Conservation (phyloP, 2,329 filamentous ascomycete species). For the Scleromitrula shiraiana region DNA sequence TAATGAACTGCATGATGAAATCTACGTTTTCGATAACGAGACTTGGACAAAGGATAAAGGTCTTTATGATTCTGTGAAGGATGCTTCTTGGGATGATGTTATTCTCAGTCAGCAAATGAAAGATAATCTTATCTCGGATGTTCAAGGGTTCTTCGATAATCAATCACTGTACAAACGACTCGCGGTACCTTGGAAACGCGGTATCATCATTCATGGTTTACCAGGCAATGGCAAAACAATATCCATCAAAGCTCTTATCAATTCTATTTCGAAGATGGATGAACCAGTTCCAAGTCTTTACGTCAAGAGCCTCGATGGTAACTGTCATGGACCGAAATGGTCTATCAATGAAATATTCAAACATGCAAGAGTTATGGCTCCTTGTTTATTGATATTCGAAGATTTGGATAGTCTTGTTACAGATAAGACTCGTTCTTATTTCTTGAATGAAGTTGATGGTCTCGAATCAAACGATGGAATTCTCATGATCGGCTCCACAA, state of each 20-base stretch:
- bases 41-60: constrained; percentile 53
- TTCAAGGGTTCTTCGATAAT: constrained; percentile 54
- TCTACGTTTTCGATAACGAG: constrained; percentile 58
- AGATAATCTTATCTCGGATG: constrained; percentile 51
- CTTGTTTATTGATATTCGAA: constrained; percentile 65
- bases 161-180: constrained; percentile 49
- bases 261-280: constrained; percentile 45
- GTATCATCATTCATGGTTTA: constrained; percentile 59
- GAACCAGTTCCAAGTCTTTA: constrained; percentile 51
- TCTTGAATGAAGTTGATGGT: constrained; percentile 66
- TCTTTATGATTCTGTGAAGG: constrained; percentile 47
- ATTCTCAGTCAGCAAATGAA: constrained; percentile 61
- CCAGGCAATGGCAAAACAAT: constrained; percentile 66
- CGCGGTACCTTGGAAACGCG: constrained; percentile 62
- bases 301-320: constrained; percentile 45
- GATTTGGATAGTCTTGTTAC: constrained; percentile 61
- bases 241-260: constrained; percentile 63
- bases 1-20: constrained; percentile 51
- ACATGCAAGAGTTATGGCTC: constrained; percentile 53
- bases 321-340: constrained; percentile 43
- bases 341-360: constrained; percentile 46
- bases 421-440: constrained; percentile 54
- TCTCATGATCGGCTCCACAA: constrained; percentile 59
- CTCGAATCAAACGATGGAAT: constrained; percentile 63
- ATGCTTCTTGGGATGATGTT: constrained; percentile 53